A percentile compares a stretch with the other conserved stretches of the same genome.
These are phyloP conservation scores for Pyrus hybrid DNA, from an alignment of 331 rosid species.

Conservation along the genomic window DNA sequence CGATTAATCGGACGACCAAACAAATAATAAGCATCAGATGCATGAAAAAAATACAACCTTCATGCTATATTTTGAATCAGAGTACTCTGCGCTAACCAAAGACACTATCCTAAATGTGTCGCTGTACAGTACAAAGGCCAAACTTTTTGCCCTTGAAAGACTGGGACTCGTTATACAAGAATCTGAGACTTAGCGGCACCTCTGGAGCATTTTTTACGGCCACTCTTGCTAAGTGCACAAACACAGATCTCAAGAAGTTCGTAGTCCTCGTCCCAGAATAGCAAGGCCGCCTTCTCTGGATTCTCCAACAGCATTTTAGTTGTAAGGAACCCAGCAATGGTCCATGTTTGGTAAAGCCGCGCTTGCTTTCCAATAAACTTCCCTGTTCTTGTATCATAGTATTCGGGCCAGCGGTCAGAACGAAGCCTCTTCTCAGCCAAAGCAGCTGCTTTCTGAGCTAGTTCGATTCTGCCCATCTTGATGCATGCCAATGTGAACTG, in stretches of 20 bases:
- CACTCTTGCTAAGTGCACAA: slow-evolving; percentile 71
- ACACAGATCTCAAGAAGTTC: slow-evolving; percentile 85
- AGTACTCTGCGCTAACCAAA: slow-evolving; percentile 10
- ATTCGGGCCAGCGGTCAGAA: slow-evolving; percentile 83
- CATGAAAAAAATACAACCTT: slow-evolving; percentile 6
- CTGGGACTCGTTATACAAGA: slow-evolving; percentile 39
- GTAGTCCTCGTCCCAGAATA: slow-evolving; percentile 86
- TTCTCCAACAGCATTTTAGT: slow-evolving; percentile 85
- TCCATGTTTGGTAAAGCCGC: slow-evolving; percentile 82
- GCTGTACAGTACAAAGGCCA: slow-evolving; percentile 30
- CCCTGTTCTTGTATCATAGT: slow-evolving; percentile 80
- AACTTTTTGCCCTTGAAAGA: slow-evolving; percentile 3
- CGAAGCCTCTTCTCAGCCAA: slow-evolving; percentile 76
- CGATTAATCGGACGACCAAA: slow-evolving; percentile 14
- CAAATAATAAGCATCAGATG: background rate
- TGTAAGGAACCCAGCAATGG: slow-evolving; percentile 81
- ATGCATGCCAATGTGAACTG: slow-evolving; percentile 96
- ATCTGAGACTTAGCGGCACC: slow-evolving; percentile 83
- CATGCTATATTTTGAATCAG: slow-evolving; percentile 1
- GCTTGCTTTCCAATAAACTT: slow-evolving; percentile 89
- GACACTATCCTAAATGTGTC: slow-evolving; percentile 24
- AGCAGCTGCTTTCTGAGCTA: slow-evolving; percentile 68
- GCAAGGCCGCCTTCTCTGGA: slow-evolving; percentile 61
- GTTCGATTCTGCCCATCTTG: slow-evolving; percentile 71
- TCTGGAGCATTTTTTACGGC: slow-evolving; percentile 76